phyloP scores from a whole-genome alignment of 371 early-diverging fungal genomes.

The Mucor velutinosus region DNA sequence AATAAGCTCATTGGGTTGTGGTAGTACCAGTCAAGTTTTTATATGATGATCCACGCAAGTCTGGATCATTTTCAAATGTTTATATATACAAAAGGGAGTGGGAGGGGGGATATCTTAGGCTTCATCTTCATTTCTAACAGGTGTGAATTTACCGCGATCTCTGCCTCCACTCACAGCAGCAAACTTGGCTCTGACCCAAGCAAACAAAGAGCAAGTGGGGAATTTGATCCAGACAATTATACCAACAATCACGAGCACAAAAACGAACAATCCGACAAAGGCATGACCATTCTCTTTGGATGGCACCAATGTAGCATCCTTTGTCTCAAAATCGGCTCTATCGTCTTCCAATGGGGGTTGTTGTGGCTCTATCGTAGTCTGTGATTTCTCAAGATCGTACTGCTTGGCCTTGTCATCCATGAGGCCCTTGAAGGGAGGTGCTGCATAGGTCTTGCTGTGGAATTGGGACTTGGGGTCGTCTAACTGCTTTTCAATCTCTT shows the following conservation, averaged over 20 bases:
- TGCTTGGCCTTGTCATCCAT: conserved; percentile 25
- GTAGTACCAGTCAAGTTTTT: no score
- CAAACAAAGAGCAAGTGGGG: background rate
- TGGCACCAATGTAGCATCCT: background rate
- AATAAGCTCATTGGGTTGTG: no score
- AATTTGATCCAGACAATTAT: conserved; percentile 16
- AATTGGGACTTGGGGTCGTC: conserved; percentile 18
- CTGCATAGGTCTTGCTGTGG: conserved; percentile 27
- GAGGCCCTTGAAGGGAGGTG: conserved; percentile 25
- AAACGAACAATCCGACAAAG: conserved; percentile 6
- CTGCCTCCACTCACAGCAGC: background rate
- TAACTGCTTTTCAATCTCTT: conserved; percentile 12
- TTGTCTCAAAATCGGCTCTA: background rate
- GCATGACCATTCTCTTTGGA: background rate
- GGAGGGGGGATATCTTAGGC: background rate
- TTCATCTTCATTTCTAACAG: conserved; percentile 17
- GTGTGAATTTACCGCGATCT: conserved; percentile 15
- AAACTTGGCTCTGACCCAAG: background rate
- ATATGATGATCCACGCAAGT: no score
- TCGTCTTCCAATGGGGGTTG: conserved; percentile 27
- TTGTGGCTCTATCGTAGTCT: background rate
- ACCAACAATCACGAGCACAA: conserved; percentile 3
- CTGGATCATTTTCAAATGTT: no score
- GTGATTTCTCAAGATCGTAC: conserved; percentile 14
- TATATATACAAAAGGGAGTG: background rate